Percentiles rank a stretch among this genome's conserved stretches.
These are phyloP conservation scores for Dimocarpus longan DNA, from an alignment of 345 rosid genomes.

Conservation along the genomic window DNA sequence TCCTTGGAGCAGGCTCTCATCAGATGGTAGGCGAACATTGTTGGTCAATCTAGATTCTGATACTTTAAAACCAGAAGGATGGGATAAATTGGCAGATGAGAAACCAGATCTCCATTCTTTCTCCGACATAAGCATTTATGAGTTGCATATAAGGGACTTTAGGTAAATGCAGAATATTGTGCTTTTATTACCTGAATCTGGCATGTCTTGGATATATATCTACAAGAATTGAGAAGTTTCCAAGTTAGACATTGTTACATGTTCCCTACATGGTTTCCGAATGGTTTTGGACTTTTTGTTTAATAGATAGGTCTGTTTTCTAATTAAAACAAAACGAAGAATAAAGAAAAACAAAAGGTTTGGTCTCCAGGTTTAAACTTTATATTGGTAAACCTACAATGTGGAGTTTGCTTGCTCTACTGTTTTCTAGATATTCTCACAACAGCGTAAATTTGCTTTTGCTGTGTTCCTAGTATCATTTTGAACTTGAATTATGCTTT, in stretches of 20 bases:
- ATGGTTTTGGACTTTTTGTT: slow-evolving; percentile 9
- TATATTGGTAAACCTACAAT: slow-evolving; percentile 12
- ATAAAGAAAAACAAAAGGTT: neutral
- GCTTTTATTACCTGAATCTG: slow-evolving; percentile 10
- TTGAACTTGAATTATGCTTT: neutral
- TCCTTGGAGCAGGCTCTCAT: slow-evolving; percentile 71
- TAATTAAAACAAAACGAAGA: neutral
- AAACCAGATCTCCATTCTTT: slow-evolving; percentile 61
- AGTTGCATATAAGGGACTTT: slow-evolving; percentile 93
- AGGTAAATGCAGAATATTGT: slow-evolving; percentile 50
- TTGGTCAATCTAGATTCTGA: slow-evolving; percentile 68
- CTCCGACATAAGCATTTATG: slow-evolving; percentile 85
- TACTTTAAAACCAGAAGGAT: slow-evolving; percentile 72
- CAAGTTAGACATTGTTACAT: neutral
- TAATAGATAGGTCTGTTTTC: slow-evolving; percentile 4
- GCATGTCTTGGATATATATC: slow-evolving; percentile 6
- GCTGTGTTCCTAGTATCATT: neutral
- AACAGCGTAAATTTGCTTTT: neutral
- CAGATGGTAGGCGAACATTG: slow-evolving; percentile 76
- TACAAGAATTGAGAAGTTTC: neutral
- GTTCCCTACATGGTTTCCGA: slow-evolving; percentile 6
- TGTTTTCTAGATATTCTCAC: neutral
- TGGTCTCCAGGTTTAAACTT: neutral
- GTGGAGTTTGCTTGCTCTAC: neutral
- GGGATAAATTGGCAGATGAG: slow-evolving; percentile 73